These are phyloP conservation scores for Leccinum boreale DNA, from an alignment of 768 basidiomycete genomes.

Conservation along the genomic window DNA sequence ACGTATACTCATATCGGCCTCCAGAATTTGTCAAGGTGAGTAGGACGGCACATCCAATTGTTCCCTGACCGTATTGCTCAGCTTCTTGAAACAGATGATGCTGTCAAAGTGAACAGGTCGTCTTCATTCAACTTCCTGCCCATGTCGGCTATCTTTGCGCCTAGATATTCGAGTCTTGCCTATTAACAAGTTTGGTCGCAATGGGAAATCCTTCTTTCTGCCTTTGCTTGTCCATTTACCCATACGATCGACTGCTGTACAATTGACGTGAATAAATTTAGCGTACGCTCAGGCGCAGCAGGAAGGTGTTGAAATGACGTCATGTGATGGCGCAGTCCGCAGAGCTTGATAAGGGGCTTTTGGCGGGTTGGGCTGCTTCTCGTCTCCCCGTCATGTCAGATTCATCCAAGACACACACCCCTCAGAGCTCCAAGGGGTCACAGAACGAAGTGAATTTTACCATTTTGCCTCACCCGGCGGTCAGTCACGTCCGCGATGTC, in stretches of 20 bases:
- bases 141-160: conserved; percentile 9
- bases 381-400: conserved; percentile 13
- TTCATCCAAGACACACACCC: conserved; percentile 7
- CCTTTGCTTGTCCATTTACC: conserved; percentile 10
- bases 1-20: not conserved
- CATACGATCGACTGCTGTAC: not conserved
- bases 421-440: not conserved
- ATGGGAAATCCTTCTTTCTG: not conserved
- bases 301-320: conserved; percentile 12
- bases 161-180: conserved; percentile 2
- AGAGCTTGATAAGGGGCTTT: conserved; percentile 4
- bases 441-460: conserved; percentile 40
- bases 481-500: conserved; percentile 24
- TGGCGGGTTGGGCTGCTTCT: not conserved
- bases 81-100: conserved; percentile 57
- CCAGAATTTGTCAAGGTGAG: conserved; percentile 76
- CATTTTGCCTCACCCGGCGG: conserved; percentile 64
- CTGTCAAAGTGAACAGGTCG: conserved; percentile 51
- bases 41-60: not conserved
- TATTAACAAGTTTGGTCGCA: not conserved
- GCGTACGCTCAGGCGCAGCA: not conserved
- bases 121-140: conserved; percentile 7
- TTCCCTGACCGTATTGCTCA: conserved; percentile 5
- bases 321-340: conserved; percentile 7
- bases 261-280: not conserved